A percentile compares a stretch with the other conserved stretches of the same genome.
These are phyloP conservation scores for Fusarium anthophilum DNA, from an alignment of 2,329 filamentous ascomycete genomes.

Conservation along the genomic window DNA sequence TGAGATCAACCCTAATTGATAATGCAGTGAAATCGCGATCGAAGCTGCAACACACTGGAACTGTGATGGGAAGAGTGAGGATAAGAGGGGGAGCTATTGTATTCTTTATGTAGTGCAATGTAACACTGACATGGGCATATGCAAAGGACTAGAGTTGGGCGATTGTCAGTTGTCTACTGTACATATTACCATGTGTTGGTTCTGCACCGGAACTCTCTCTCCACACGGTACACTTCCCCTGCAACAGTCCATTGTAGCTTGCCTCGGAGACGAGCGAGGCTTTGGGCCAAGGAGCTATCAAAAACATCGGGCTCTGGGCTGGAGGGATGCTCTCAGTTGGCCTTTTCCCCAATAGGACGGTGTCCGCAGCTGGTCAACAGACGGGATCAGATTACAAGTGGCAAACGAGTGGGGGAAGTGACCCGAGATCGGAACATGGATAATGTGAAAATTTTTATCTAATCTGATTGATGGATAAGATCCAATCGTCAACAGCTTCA, in stretches of 20 bases:
- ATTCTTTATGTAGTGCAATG: constrained; percentile 26
- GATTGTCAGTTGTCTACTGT: background rate
- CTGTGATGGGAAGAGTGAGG: background rate
- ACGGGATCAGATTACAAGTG: constrained; percentile 23
- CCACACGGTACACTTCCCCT: background rate
- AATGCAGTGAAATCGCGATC: background rate
- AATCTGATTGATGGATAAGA: constrained; percentile 40
- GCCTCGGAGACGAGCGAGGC: background rate
- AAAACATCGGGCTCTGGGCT: background rate
- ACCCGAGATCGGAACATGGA: constrained; percentile 32
- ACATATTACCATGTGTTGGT: constrained; percentile 3
- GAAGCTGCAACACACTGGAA: background rate
- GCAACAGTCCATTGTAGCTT: background rate
- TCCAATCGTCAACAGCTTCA: constrained; percentile 14
- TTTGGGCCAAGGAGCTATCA: constrained; percentile 18
- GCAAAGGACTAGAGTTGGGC: background rate
- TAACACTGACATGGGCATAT: constrained; percentile 14
- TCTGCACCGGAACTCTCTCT: background rate
- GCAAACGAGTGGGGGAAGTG: constrained; percentile 23
- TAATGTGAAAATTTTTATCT: constrained; percentile 27
- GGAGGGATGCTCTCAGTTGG: constrained; percentile 10
- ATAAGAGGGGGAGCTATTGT: constrained; percentile 1
- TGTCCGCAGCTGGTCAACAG: constrained; percentile 6
- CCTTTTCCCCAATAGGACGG: constrained; percentile 15
- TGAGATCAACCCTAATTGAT: background rate